Evolutionary conservation across 495 filamentous ascomycete genomes (phyloP).

Genomic region (Lasiosphaeria hispida): DNA sequence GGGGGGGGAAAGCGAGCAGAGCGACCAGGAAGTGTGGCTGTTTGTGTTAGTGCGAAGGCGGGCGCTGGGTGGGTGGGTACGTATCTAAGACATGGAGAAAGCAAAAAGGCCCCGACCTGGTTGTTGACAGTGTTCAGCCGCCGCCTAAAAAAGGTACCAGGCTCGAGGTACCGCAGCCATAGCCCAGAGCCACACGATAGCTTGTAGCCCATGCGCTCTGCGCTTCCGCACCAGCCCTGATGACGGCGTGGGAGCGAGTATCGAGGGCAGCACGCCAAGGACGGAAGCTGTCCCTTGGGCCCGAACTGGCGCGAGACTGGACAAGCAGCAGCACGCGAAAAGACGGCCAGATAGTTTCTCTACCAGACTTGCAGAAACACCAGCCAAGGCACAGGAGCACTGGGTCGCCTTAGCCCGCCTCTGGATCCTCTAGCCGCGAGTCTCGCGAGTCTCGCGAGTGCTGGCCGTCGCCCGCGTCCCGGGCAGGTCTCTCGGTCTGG

Average conservation of each 20-base stretch:
- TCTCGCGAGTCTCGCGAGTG: not conserved
- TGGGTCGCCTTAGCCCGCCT: not conserved
- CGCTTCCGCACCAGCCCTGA: conserved; percentile 10
- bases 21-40: not conserved
- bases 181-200: no score
- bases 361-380: not conserved
- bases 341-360: conserved; percentile 6
- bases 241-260: conserved; percentile 12
- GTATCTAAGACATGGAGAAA: conserved; percentile 28
- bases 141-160: conserved; percentile 19
- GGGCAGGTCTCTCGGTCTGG: not conserved
- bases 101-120: conserved; percentile 25
- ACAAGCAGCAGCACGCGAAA: not conserved
- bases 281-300: conserved; percentile 15
- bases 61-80: conserved; percentile 11
- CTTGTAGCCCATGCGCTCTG: not conserved
- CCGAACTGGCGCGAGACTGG: conserved; percentile 2
- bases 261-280: conserved; percentile 7
- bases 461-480: not conserved
- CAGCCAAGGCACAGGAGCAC: not conserved
- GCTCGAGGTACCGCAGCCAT: conserved; percentile 17
- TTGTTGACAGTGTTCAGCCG: conserved; percentile 28
- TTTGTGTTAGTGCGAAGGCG: conserved; percentile 11
- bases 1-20: not conserved
- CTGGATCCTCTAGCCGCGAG: conserved; percentile 1